These are phyloP conservation scores for Calonectria multiphialidica DNA, from an alignment of 2,329 filamentous ascomycete genomes.

Conservation along the genomic window DNA sequence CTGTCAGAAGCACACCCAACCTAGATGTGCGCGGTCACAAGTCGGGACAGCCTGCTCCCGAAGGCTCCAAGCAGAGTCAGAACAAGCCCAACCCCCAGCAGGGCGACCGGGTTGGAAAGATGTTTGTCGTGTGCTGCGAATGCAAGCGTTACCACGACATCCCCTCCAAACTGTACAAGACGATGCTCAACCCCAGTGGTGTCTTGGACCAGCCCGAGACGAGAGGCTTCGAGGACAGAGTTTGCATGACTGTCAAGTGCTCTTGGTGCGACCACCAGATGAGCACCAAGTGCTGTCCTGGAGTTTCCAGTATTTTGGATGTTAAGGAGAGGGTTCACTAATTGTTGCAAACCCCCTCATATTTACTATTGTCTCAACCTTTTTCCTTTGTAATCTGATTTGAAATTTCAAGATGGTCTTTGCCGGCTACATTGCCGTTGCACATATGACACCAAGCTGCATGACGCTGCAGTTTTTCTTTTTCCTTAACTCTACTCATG, in stretches of 20 bases:
- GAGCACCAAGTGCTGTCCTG: conserved; percentile 76
- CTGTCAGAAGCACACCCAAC: conserved; percentile 25
- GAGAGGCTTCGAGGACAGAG: conserved; percentile 65
- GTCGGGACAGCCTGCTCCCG: conserved; percentile 28
- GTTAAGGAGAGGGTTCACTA: conserved; percentile 73
- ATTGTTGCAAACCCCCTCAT: background rate
- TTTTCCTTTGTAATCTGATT: conserved; percentile 7
- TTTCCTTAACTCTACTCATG: background rate
- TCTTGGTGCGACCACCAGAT: conserved; percentile 81
- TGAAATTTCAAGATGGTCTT: background rate
- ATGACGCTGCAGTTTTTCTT: conserved; percentile 33
- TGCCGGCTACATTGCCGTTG: conserved; percentile 11
- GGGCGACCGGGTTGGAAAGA: conserved; percentile 66
- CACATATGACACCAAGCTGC: conserved; percentile 26
- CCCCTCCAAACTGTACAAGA: conserved; percentile 73
- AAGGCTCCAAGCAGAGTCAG: conserved; percentile 28
- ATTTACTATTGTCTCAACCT: conserved; percentile 2
- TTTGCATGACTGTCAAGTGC: conserved; percentile 74
- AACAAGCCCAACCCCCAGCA: conserved; percentile 29
- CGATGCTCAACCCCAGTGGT: conserved; percentile 70
- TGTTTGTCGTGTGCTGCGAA: conserved; percentile 74
- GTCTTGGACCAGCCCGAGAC: conserved; percentile 62
- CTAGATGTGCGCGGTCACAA: conserved; percentile 28
- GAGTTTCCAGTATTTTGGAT: conserved; percentile 75
- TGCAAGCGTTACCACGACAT: conserved; percentile 76